Base-by-base conservation (phyloP, 371 early-diverging fungal genomes). In the Chytridium lagenaria region DNA sequence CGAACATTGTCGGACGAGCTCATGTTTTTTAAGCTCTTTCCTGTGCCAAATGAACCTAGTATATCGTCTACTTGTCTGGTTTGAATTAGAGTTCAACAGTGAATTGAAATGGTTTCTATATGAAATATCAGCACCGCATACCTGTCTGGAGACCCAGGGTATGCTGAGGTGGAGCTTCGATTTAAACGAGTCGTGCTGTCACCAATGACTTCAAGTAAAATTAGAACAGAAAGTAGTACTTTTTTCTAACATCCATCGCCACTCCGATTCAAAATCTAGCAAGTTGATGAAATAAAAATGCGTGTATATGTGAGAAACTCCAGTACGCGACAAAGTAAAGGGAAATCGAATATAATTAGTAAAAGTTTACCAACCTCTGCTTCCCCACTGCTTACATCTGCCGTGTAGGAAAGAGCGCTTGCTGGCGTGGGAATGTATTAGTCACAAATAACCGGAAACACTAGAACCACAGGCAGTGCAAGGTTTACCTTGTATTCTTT, bases 161-260 rank as follows among this genome's bases (percentile, higher is more conserved):
- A 66, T 3, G 44, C 30, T n/a, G 12, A 10, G 5, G 66, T n/a
- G 15, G 31, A 37, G 34, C 49, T 7, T 2, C 23, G 28, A 50
- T 37, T 64, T 36, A 72, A 39, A 19, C 72, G 39, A 7, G 66
- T 67, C 23, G 72, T 72, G 52, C 49, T 65, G 51, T 72, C 67
- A 37, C 72, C 72, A 66, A 51, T 66, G 38, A 72, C 72, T 70
- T 12, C 3, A 22, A 10, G 1, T 37, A 59, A 39, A 39, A 19
- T n/a, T 19, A 22, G 19, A 19, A 37, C 22, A 10, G 15, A 7
- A 16, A 33, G 26, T 16, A 61, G 26, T 23, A 7, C 10, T 55
- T 10, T 7, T 33, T 10, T 22, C 31, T 61, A 15, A 61, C 61
- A 61, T 61, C 34, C 36, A 23, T 61, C 61, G 34, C 12, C 3